phyloP scores from a whole-genome alignment of 1,284 basidiomycete genomes.

The Trichosporon asahii region DNA sequence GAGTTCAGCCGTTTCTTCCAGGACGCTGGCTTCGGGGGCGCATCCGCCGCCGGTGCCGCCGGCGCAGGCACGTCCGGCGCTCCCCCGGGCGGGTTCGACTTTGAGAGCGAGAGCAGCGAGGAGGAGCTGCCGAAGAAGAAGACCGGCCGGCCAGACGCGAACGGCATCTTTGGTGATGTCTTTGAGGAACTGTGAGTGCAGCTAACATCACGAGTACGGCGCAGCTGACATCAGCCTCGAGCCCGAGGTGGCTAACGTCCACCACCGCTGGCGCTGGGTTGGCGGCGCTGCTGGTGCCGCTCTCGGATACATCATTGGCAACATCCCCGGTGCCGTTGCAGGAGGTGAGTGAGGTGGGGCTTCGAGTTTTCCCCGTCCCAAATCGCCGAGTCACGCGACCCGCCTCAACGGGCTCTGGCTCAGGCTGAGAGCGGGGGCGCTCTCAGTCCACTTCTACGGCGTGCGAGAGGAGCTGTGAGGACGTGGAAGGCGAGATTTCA shows the following conservation, averaged over 20 bases:
- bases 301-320: constrained; percentile 81
- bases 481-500: too few relatives aligned
- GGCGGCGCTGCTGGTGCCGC: constrained; percentile 64
- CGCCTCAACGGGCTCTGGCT: too few relatives aligned
- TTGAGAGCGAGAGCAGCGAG: not conserved
- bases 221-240: constrained; percentile 39
- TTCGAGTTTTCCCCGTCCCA: too few relatives aligned
- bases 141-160: constrained; percentile 62
- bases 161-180: constrained; percentile 78
- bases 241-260: constrained; percentile 49
- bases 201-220: too few relatives aligned
- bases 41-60: constrained; percentile 11
- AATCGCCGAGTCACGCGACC: too few relatives aligned
- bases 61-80: not conserved
- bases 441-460: too few relatives aligned
- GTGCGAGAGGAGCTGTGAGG: not conserved
- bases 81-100: not conserved
- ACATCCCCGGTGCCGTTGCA: constrained; percentile 66
- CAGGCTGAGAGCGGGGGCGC: too few relatives aligned
- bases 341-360: constrained; percentile 37
- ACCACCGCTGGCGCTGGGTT: constrained; percentile 52
- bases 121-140: constrained; percentile 3
- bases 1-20: constrained; percentile 69
- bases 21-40: constrained; percentile 31
- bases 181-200: constrained; percentile 71